Evolutionary conservation across 140 eudicot genomes (phyloP).

Genomic region (Senecio squalidus): DNA sequence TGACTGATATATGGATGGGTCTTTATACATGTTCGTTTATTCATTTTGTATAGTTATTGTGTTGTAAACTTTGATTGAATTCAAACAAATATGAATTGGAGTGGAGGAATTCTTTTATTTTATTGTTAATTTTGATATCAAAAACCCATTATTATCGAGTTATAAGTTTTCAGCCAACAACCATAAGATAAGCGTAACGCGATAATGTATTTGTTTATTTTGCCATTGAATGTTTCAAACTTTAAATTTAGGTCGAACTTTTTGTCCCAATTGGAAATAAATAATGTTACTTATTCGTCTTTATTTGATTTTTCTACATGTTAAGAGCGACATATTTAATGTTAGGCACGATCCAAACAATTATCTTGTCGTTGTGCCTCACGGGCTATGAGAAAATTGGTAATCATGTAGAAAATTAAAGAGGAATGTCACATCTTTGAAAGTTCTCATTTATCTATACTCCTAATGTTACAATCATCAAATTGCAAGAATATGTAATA

Average conservation of each 20-base stretch:
- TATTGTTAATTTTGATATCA: conserved; percentile 2
- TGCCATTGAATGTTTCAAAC: background rate
- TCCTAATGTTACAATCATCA: background rate
- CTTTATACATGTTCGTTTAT: conserved; percentile 6
- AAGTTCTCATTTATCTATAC: conserved; percentile 1
- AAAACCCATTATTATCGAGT: too few species aligned
- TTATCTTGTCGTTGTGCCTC: background rate
- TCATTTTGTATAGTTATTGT: conserved; percentile 25
- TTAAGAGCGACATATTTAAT: conserved; percentile 1
- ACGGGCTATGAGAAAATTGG: background rate
- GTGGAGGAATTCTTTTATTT: background rate
- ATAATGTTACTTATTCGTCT: conserved; percentile 1
- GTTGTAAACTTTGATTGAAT: background rate
- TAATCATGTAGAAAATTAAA: background rate
- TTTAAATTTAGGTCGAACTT: background rate
- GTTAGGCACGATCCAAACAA: conserved; percentile 14
- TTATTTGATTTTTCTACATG: background rate
- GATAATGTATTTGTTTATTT: background rate
- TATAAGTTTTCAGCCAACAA: too few species aligned
- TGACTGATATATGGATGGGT: background rate
- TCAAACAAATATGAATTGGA: background rate
- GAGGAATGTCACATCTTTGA: background rate
- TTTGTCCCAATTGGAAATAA: background rate
- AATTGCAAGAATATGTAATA: too few species aligned
- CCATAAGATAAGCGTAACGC: background rate